These are phyloP conservation scores for Colletotrichum sublineola DNA, from an alignment of 2,329 filamentous ascomycete genomes.

Conservation along the genomic window DNA sequence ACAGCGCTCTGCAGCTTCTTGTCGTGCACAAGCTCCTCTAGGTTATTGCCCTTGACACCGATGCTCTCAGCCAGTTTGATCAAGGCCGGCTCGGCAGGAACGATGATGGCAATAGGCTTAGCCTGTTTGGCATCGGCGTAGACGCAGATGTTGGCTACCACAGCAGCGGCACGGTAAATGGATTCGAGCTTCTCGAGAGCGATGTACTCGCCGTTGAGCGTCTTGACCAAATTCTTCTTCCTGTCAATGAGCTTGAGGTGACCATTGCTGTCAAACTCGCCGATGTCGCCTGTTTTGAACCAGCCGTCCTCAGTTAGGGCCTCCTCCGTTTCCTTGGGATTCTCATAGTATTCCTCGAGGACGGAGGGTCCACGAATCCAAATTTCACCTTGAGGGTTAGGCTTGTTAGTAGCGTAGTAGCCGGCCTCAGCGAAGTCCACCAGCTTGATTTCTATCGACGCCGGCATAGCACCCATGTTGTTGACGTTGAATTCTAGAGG, in stretches of 20 bases:
- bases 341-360: constrained; percentile 80
- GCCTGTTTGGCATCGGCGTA: constrained; percentile 65
- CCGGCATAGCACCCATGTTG: constrained; percentile 80
- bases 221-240: constrained; percentile 92
- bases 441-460: constrained; percentile 83
- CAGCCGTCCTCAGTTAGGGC: constrained; percentile 80
- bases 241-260: constrained; percentile 83
- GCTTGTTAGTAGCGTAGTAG: constrained; percentile 81
- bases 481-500: constrained; percentile 81
- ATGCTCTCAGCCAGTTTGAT: constrained; percentile 63
- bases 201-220: constrained; percentile 85
- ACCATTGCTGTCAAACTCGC: constrained; percentile 80
- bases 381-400: constrained; percentile 85
- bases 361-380: constrained; percentile 86
- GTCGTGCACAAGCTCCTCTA: constrained; percentile 77
- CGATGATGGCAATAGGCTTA: constrained; percentile 69
- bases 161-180: constrained; percentile 62
- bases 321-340: constrained; percentile 80
- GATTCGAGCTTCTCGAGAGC: constrained; percentile 79
- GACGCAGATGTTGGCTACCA: constrained; percentile 70
- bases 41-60: constrained; percentile 62
- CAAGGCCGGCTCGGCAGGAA: constrained; percentile 67
- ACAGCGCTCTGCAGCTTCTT: constrained; percentile 74
- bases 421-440: constrained; percentile 88
- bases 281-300: constrained; percentile 91